phyloP scores from a whole-genome alignment of 352 stramenopile species.

The Globisporangium lucens region DNA sequence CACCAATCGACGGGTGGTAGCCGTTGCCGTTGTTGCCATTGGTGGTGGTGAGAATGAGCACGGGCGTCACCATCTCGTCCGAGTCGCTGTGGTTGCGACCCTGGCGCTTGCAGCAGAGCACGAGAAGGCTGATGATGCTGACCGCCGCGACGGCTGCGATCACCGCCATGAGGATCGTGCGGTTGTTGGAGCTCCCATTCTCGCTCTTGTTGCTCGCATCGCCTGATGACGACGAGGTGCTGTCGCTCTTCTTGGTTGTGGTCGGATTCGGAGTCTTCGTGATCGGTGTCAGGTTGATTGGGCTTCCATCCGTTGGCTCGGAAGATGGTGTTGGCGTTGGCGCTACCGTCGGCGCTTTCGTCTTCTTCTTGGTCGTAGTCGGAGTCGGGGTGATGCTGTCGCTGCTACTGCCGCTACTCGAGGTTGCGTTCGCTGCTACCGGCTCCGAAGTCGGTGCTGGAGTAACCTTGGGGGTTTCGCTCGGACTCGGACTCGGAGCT shows the following conservation, averaged over 20 bases:
- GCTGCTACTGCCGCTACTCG: not conserved
- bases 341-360: constrained; percentile 12
- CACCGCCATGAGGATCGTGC: constrained; percentile 17
- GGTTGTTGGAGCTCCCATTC: not conserved
- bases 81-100: constrained; percentile 6
- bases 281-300: not conserved
- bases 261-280: constrained; percentile 11
- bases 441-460: not conserved
- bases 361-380: constrained; percentile 12
- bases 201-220: constrained; percentile 11
- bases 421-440: not conserved
- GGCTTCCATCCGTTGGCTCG: not conserved
- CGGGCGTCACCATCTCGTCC: constrained; percentile 6
- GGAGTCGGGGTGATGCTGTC: not conserved
- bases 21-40: not conserved
- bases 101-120: constrained; percentile 15
- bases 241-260: not conserved
- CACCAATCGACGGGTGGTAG: constrained; percentile 10
- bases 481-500: constrained; percentile 3
- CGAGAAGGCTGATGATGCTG: constrained; percentile 13
- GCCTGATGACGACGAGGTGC: constrained; percentile 1
- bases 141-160: constrained; percentile 12
- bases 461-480: not conserved
- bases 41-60: constrained; percentile 5
- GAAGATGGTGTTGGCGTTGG: constrained; percentile 4